Conservation (phyloP, 441 rosid genomes). For the Macaranga tanarius region DNA sequence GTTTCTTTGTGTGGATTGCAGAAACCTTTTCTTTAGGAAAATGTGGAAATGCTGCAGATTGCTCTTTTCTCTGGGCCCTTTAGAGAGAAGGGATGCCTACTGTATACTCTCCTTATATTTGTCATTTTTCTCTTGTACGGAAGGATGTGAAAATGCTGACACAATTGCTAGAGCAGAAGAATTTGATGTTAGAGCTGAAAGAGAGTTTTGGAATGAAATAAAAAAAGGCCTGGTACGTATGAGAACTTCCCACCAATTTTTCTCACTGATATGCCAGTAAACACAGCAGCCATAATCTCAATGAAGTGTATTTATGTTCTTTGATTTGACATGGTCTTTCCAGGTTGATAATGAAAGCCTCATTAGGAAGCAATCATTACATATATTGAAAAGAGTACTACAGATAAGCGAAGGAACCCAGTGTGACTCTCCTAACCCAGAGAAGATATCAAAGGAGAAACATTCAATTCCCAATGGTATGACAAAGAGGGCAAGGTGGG, state of each 20-base stretch:
- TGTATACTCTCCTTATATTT: conserved; percentile 64
- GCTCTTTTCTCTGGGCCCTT: conserved; percentile 68
- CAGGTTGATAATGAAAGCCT: conserved; percentile 81
- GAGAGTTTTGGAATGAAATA: conserved; percentile 83
- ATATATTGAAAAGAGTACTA: conserved; percentile 62
- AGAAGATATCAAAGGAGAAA: conserved; percentile 38
- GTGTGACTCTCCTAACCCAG: conserved; percentile 28
- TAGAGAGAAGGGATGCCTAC: conserved; percentile 95
- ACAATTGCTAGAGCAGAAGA: conserved; percentile 36
- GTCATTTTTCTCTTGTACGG: conserved; percentile 47
- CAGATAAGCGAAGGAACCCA: conserved; percentile 43
- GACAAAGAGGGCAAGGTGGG: conserved; percentile 85
- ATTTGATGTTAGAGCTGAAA: conserved; percentile 61
- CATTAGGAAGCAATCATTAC: conserved; percentile 88
- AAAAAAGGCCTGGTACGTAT: conserved; percentile 86
- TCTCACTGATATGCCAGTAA: conserved; percentile 19
- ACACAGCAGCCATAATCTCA: not conserved
- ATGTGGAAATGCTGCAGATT: conserved; percentile 82
- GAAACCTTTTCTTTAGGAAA: conserved; percentile 58
- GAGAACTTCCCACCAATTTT: conserved; percentile 18
- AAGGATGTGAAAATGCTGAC: conserved; percentile 36
- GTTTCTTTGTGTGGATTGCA: conserved; percentile 40
- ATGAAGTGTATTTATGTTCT: not conserved
- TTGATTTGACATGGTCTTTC: conserved; percentile 25
- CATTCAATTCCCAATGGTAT: conserved; percentile 44